Evolutionary conservation across 805 yeast species (phyloP).

Genomic region (Metschnikowia aberdeeniae): DNA sequence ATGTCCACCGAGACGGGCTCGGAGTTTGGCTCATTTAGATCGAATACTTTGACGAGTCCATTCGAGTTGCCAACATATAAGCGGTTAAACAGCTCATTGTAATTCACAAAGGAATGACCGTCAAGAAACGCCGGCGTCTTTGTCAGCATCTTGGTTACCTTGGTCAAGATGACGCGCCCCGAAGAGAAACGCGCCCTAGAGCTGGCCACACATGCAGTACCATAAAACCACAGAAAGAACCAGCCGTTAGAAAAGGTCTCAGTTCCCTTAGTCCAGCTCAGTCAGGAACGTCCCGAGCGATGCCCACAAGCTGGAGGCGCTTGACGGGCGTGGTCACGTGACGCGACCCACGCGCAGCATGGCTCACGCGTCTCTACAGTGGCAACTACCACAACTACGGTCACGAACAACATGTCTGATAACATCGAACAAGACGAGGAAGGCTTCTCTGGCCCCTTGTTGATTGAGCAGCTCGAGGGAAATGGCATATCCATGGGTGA

Average conservation of each 20-base stretch:
- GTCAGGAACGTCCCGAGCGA: too few species aligned
- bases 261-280: too few species aligned
- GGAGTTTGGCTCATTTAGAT: conserved; percentile 44
- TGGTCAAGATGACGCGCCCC: conserved; percentile 1
- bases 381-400: too few species aligned
- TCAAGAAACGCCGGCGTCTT: conserved; percentile 38
- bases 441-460: conserved; percentile 53
- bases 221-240: not conserved
- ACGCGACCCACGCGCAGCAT: not conserved
- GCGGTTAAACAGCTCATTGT: conserved; percentile 21
- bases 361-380: not conserved
- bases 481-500: conserved; percentile 84
- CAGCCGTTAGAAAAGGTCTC: not conserved
- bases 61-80: conserved; percentile 51
- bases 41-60: conserved; percentile 52
- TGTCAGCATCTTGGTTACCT: conserved; percentile 11
- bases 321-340: not conserved
- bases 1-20: conserved; percentile 62
- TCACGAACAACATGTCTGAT: conserved; percentile 10
- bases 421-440: conserved; percentile 41
- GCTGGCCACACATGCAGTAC: conserved; percentile 1
- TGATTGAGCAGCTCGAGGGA: conserved; percentile 57
- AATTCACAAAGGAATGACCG: conserved; percentile 35
- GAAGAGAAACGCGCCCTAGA: not conserved
- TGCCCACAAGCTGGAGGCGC: too few species aligned